These are phyloP conservation scores for Durio zibethinus DNA, from an alignment of 345 rosid species.

Conservation along the genomic window DNA sequence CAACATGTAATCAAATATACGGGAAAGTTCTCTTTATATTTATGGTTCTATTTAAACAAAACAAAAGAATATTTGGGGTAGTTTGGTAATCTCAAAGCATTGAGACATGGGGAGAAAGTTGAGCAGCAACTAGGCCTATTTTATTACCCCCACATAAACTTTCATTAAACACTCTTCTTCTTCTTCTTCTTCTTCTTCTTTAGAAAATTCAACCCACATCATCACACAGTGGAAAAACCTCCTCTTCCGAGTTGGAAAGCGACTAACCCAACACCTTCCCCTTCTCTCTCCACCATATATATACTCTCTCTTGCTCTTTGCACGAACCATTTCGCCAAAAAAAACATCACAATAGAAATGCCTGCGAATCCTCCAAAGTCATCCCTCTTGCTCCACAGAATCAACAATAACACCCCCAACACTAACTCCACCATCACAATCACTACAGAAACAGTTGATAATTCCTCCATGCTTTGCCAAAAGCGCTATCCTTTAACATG, in stretches of 20 bases:
- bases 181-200: neutral
- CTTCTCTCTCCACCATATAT: neutral
- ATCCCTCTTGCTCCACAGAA: slow-evolving; percentile 16
- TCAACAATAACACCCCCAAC: neutral
- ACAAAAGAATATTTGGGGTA: neutral
- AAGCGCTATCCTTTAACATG: slow-evolving; percentile 35
- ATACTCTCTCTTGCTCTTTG: neutral
- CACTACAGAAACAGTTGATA: neutral
- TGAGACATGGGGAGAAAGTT: neutral
- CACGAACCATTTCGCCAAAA: no score
- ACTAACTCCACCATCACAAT: neutral
- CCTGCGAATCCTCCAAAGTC: slow-evolving; percentile 14
- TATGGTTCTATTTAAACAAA: no score
- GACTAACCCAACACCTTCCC: slow-evolving; percentile 11
- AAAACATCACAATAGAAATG: neutral
- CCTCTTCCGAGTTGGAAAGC: slow-evolving; percentile 10
- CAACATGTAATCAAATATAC: no score
- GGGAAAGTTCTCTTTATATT: no score
- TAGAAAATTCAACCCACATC: neutral
- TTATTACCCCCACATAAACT: neutral
- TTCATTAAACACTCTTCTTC: neutral
- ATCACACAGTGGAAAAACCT: neutral
- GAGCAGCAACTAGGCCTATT: slow-evolving; percentile 1
- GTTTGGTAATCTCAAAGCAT: neutral
- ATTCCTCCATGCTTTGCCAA: slow-evolving; percentile 29